Base-by-base conservation (phyloP, 352 stramenopile genomes). In the Phytopythium chamaehyphon region DNA sequence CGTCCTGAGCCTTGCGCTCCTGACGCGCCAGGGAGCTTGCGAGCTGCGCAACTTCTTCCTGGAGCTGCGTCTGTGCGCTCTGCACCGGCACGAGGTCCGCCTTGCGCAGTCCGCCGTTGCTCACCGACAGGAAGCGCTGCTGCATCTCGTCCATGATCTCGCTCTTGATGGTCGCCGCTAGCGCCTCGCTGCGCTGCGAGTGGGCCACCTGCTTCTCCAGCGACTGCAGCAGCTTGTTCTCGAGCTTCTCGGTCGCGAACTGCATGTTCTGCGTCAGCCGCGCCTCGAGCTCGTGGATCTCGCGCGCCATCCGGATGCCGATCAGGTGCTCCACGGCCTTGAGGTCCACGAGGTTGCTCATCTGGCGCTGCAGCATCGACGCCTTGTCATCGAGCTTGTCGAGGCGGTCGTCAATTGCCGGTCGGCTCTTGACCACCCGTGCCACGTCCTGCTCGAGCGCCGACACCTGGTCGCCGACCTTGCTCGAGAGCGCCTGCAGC, bases 251-350 rank as follows among this genome's bases (percentile, higher is more conserved):
- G 16, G 64, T 73, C 56, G 77, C 68, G 51, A 81, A 76, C 11
- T 69, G 58, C 8, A 89, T 51, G 36, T 66, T 88, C 47, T 87
- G 69, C 1, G 56, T 66, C 24, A 86, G 51, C 1, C 83, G 77
- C 10, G 75, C 73, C 40, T 93, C 83, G 26, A 90, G 70, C n/a
- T 87, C 77, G 40, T 82, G 71, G 45, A 90, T 73, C 39, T 88
- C 79, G 37, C 80, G 82, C 6, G 78, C 69, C 1, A 93, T 62
- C 6, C 72, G 71, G 37, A 88, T 78, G 38, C 79, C 76, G 14
- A 93, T 22, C 22, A 82, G 50, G 40, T 87, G 79, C 40, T 89
- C 76, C 9, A 93, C 72, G 2, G 71, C 65, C 54, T 86, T 88
- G 22, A 79, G 68, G 48, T 93, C 83, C 6, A 78, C 60, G 5